phyloP scores from a whole-genome alignment of 2,329 filamentous ascomycete genomes.

The Calonectria naviculata region DNA sequence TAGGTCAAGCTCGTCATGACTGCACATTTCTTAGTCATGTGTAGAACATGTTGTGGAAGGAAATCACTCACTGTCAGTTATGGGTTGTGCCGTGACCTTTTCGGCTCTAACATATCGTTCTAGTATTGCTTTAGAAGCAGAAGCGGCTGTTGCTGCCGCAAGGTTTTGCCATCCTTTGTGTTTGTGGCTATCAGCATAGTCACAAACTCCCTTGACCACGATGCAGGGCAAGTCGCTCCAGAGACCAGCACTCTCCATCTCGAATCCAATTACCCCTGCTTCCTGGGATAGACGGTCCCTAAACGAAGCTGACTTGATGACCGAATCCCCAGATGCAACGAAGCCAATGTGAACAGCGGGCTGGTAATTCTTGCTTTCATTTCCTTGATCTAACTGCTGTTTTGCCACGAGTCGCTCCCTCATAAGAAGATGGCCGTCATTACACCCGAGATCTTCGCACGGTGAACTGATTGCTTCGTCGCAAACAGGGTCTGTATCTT shows the following conservation, averaged over 20 bases:
- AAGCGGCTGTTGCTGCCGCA: slow-evolving; percentile 10
- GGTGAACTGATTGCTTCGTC: slow-evolving; percentile 8
- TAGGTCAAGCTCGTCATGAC: not conserved
- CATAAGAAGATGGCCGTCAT: slow-evolving; percentile 34
- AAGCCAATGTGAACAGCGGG: slow-evolving; percentile 48
- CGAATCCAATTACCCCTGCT: slow-evolving; percentile 2
- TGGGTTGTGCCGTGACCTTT: too few relatives aligned
- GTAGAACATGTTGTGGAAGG: too few relatives aligned
- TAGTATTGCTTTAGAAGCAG: not conserved
- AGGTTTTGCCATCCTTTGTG: slow-evolving; percentile 12
- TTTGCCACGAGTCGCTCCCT: not conserved
- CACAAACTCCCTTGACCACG: slow-evolving; percentile 1
- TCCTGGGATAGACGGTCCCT: not conserved
- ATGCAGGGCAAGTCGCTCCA: slow-evolving; percentile 12
- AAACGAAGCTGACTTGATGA: slow-evolving; percentile 48
- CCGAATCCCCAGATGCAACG: slow-evolving; percentile 28
- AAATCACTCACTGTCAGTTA: not conserved
- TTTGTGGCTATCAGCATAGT: slow-evolving; percentile 20
- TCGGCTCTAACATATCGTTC: not conserved
- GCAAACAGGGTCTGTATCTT: slow-evolving; percentile 16
- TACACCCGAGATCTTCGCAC: slow-evolving; percentile 27
- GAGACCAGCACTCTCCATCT: slow-evolving; percentile 21
- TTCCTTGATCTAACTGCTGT: slow-evolving; percentile 18
- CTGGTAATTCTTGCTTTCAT: slow-evolving; percentile 26
- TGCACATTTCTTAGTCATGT: not conserved